Evolutionary conservation across 306 rosid species (phyloP), one percentile per base, ranked within the genome.

Genomic region (Adenanthera pavonina): DNA sequence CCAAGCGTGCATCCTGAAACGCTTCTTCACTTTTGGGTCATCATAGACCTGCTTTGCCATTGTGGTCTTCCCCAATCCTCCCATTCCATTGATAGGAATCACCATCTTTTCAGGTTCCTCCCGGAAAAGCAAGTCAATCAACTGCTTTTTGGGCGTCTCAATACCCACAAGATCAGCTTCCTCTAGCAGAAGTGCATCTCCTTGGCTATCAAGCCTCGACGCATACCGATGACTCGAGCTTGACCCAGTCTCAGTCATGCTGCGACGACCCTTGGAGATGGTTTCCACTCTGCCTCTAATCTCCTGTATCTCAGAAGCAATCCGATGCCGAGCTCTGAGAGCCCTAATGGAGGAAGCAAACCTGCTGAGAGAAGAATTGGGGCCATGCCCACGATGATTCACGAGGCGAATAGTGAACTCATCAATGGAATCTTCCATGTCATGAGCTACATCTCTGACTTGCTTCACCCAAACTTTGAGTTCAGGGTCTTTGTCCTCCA

Each of bases 81-180:
- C 92, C 91, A 89, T 89, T 20, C 91, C 92, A 61, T 49, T 56
- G 66, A 89, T 75, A 6, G 92, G 86, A 79, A 87, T 82, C 25
- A 81, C 92, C 6, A 51, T 54, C 2, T 89, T 70, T 12, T 85
- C 86, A 1, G 46, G 2, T 74, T 86, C 91, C 20, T 84, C 91
- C 3, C 59, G 73, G 80, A 79, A 76, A 60, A 92, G 83, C 85
- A 85, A 69, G 20, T 84, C 80, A 69, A 72, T n/a, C 15, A 92
- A 17, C 46, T 86, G 85, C 75, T 47, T 62, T 43, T 89, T 90
- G 49, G 86, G 92, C 64, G 72, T 60, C 48, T 89, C 93, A 51
- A 90, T 84, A 11, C 97, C 93, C 20, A 92, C 92, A 35, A 90
- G 75, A 82, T 92, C 93, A 75, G 89, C 78, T 82, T 90, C 87